Conservation (phyloP, 169 alveolate species). For the Miamiensis avidus region DNA sequence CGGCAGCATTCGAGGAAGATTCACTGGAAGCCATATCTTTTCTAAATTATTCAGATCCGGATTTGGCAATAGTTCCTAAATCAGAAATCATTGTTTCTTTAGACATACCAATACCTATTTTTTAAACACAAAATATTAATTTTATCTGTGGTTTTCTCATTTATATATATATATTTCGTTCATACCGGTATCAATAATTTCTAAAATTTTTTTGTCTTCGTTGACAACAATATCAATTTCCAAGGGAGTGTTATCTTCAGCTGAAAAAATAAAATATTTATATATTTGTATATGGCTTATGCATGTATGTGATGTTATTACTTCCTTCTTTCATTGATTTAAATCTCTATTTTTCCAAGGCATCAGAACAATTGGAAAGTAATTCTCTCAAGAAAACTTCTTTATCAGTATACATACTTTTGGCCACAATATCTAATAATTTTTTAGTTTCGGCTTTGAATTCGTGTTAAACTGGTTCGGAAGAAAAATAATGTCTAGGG, state of each 20-base stretch:
- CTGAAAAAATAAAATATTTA: background rate
- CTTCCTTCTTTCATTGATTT: slow-evolving; percentile 7
- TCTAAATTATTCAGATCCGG: slow-evolving; percentile 66
- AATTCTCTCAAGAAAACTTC: slow-evolving; percentile 89
- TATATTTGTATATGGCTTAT: too few relatives aligned
- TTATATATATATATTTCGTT: too few relatives aligned
- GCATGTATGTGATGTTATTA: too few relatives aligned
- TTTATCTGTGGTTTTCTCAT: too few relatives aligned
- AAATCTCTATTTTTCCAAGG: slow-evolving; percentile 76
- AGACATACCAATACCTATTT: slow-evolving; percentile 78
- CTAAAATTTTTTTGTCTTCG: slow-evolving; percentile 56
- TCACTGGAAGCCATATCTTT: slow-evolving; percentile 40
- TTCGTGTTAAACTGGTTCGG: slow-evolving; percentile 24
- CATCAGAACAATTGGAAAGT: slow-evolving; percentile 76
- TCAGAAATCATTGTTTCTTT: slow-evolving; percentile 60
- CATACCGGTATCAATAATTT: slow-evolving; percentile 70
- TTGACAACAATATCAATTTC: slow-evolving; percentile 53
- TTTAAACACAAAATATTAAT: too few relatives aligned
- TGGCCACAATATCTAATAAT: slow-evolving; percentile 96
- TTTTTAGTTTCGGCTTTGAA: slow-evolving; percentile 97
- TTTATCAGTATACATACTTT: slow-evolving; percentile 95
- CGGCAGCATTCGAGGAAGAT: slow-evolving; percentile 19
- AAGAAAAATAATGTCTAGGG: background rate
- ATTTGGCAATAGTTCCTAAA: slow-evolving; percentile 80
- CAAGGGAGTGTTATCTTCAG: background rate